phyloP scores from a whole-genome alignment of 1,139 yeast species.

The Komagataea norvegica region DNA sequence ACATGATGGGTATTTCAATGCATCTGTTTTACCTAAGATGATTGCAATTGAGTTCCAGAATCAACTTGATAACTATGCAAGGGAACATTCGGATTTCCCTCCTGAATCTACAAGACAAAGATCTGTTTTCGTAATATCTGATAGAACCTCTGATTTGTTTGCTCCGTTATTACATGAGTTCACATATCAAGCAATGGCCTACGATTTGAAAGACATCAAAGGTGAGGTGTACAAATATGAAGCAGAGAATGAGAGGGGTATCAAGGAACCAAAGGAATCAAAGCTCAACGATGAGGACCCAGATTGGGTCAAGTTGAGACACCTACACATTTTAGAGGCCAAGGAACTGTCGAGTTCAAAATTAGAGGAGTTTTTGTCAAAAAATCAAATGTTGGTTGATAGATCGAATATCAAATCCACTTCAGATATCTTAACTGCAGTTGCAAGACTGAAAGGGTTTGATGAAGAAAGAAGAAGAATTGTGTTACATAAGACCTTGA shows the following conservation, averaged over 20 bases:
- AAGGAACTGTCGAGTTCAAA: conserved; percentile 58
- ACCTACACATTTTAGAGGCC: conserved; percentile 73
- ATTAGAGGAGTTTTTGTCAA: conserved; percentile 62
- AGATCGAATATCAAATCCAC: conserved; percentile 56
- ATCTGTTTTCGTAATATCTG: conserved; percentile 70
- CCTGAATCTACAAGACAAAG: conserved; percentile 56
- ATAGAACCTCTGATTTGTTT: conserved; percentile 75
- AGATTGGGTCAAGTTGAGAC: conserved; percentile 72
- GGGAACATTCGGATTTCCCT: conserved; percentile 60
- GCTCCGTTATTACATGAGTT: conserved; percentile 90
- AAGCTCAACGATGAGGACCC: conserved; percentile 60
- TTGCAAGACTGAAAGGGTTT: conserved; percentile 63
- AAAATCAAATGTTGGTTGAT: conserved; percentile 68
- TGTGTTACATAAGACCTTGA: conserved; percentile 54
- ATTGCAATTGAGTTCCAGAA: conserved; percentile 71
- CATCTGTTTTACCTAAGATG: conserved; percentile 63
- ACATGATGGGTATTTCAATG: conserved; percentile 42
- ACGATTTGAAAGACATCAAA: conserved; percentile 50
- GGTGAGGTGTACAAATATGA: conserved; percentile 54
- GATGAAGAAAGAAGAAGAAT: conserved; percentile 62
- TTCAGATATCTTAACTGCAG: conserved; percentile 58
- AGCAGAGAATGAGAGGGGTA: conserved; percentile 59
- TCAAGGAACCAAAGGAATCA: conserved; percentile 41
- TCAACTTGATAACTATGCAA: conserved; percentile 69
- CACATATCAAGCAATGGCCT: conserved; percentile 90